These are phyloP conservation scores for Penicillium griseofulvum DNA, from an alignment of 2,329 filamentous ascomycete genomes.

Conservation along the genomic window DNA sequence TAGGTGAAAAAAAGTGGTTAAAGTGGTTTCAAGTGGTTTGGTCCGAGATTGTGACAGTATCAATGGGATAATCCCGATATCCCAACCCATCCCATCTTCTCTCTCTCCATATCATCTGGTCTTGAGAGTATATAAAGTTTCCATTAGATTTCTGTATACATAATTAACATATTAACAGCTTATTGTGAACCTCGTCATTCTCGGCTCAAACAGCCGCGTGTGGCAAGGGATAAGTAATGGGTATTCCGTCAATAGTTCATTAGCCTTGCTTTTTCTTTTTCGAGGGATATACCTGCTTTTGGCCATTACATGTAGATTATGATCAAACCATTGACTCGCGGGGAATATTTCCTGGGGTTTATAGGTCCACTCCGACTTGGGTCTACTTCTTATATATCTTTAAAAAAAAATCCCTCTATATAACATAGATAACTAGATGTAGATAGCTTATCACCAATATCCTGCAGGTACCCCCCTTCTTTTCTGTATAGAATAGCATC, in stretches of 20 bases:
- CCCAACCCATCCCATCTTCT: background rate
- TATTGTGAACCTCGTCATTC: background rate
- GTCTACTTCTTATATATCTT: background rate
- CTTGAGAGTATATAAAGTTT: background rate
- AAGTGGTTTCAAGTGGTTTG: background rate
- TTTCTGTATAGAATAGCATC: background rate
- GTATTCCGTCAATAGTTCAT: background rate
- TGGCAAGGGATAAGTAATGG: background rate
- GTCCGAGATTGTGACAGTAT: slow-evolving; percentile 24
- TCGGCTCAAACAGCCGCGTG: background rate
- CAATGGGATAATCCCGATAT: slow-evolving; percentile 23
- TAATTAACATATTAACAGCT: background rate
- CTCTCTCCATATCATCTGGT: background rate
- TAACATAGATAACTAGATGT: too few relatives aligned
- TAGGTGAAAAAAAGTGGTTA: background rate
- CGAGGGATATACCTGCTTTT: background rate
- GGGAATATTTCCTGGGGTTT: slow-evolving; percentile 7
- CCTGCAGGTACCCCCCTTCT: background rate
- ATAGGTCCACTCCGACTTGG: background rate
- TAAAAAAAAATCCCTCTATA: too few relatives aligned
- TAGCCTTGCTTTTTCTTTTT: background rate
- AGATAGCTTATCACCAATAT: slow-evolving; percentile 4
- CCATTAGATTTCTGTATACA: background rate
- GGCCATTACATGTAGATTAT: background rate
- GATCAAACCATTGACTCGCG: background rate